Evolutionary conservation across 345 rosid genomes (phyloP).

Genomic region (Euclidium syriacum): DNA sequence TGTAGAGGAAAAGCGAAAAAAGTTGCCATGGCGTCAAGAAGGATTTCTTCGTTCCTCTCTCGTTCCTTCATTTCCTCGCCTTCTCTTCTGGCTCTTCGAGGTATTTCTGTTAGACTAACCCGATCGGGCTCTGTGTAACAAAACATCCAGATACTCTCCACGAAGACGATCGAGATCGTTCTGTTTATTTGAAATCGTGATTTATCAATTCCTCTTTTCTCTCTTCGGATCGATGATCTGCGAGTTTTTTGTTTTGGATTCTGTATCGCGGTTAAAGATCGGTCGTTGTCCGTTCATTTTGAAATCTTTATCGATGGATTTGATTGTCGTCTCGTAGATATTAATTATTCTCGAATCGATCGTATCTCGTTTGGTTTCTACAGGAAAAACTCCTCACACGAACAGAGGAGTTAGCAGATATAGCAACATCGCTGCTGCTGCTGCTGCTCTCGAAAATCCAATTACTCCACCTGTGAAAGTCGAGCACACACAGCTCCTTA

Average conservation of each 20-base stretch:
- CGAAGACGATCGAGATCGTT: background rate
- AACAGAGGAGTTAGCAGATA: conserved; percentile 40
- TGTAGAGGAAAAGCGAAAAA: background rate
- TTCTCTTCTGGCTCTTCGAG: background rate
- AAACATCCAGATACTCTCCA: background rate
- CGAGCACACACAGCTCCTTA: conserved; percentile 55
- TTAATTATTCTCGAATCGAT: background rate
- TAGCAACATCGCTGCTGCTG: conserved; percentile 44
- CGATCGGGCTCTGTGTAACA: background rate
- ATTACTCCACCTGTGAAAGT: conserved; percentile 59
- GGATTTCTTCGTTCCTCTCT: conserved; percentile 44
- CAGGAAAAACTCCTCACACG: conserved; percentile 41
- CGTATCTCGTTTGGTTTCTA: conserved; percentile 5
- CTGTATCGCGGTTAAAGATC: too few species aligned
- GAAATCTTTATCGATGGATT: background rate
- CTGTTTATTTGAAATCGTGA: background rate
- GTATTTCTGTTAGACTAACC: background rate
- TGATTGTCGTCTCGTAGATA: background rate
- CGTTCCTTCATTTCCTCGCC: conserved; percentile 47
- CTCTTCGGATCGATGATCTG: conserved; percentile 2
- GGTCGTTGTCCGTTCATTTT: too few species aligned
- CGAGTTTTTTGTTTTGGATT: background rate
- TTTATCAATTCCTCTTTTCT: background rate
- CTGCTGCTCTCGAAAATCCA: conserved; percentile 44
- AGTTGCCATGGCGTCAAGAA: conserved; percentile 46